A percentile compares a stretch with the other conserved stretches of the same genome.
These are phyloP conservation scores for Penicillium decumbens DNA, from an alignment of 2,329 filamentous ascomycete genomes.

Conservation along the genomic window DNA sequence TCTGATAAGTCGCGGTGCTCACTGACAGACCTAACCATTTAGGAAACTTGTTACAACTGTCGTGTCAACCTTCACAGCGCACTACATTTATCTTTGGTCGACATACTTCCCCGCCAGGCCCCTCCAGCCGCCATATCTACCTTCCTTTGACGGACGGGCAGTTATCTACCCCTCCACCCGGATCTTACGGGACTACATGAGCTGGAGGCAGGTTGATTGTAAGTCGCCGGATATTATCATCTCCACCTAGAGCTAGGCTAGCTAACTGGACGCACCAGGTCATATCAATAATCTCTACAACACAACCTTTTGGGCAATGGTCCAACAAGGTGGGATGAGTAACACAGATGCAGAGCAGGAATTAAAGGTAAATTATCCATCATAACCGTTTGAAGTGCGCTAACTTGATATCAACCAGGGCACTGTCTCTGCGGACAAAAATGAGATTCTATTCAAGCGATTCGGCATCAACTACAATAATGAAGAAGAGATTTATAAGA, in stretches of 20 bases:
- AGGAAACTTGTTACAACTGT: slow-evolving; percentile 90
- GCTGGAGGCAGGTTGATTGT: slow-evolving; percentile 97
- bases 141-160: slow-evolving; percentile 87
- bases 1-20: not conserved
- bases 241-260: not conserved
- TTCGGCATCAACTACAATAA: slow-evolving; percentile 98
- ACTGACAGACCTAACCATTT: not conserved
- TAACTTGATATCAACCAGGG: slow-evolving; percentile 51
- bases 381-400: not conserved
- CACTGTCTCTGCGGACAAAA: slow-evolving; percentile 80
- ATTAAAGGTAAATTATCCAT: slow-evolving; percentile 56
- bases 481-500: slow-evolving; percentile 85
- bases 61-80: slow-evolving; percentile 86
- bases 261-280: slow-evolving; percentile 47
- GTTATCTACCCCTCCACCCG: slow-evolving; percentile 79
- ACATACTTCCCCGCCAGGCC: slow-evolving; percentile 67
- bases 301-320: slow-evolving; percentile 89
- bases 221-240: slow-evolving; percentile 31
- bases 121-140: slow-evolving; percentile 64
- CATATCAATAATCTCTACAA: slow-evolving; percentile 99
- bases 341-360: slow-evolving; percentile 74
- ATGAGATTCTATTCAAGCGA: slow-evolving; percentile 85
- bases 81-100: slow-evolving; percentile 80
- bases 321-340: slow-evolving; percentile 70
- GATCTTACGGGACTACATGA: slow-evolving; percentile 90